A percentile compares a stretch with the other conserved stretches of the same genome.
Evolutionary conservation across 768 basidiomycete genomes (phyloP).

Genomic region (Mycena capillaripes): DNA sequence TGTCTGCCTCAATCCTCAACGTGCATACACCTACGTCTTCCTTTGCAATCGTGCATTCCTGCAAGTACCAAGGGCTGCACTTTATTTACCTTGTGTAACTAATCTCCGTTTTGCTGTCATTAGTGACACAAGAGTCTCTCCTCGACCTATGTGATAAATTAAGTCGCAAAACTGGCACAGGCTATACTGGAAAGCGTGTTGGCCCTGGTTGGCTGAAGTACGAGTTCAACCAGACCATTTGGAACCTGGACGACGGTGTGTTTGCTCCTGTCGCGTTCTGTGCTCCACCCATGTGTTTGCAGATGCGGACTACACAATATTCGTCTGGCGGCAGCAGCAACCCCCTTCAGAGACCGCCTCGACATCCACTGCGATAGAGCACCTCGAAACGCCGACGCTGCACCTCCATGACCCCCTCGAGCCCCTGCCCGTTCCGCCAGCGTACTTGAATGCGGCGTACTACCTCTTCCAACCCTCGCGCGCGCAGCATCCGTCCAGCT

Average conservation of each 20-base stretch:
- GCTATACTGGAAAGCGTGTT: constrained; percentile 72
- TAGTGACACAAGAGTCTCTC: constrained; percentile 80
- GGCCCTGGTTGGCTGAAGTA: constrained; percentile 91
- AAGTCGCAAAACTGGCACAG: constrained; percentile 72
- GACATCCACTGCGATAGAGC: constrained; percentile 41
- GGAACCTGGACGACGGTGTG: constrained; percentile 92
- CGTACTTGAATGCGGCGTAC: constrained; percentile 79
- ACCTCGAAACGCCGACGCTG: constrained; percentile 61
- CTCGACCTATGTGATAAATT: constrained; percentile 78
- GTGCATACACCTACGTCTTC: constrained; percentile 85
- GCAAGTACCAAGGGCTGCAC: constrained; percentile 57
- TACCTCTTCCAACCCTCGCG: constrained; percentile 72
- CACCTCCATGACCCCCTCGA: constrained; percentile 73
- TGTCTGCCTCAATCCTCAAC: constrained; percentile 65
- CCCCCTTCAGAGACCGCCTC: constrained; percentile 41
- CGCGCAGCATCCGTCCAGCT: constrained; percentile 42
- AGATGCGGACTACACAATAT: constrained; percentile 93
- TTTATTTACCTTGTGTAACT: constrained; percentile 10
- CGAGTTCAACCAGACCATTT: constrained; percentile 81
- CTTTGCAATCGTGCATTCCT: constrained; percentile 80
- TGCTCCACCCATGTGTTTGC: neutral
- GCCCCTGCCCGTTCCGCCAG: constrained; percentile 71
- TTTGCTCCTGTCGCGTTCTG: constrained; percentile 9
- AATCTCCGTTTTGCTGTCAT: constrained; percentile 25
- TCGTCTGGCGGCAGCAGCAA: constrained; percentile 78